Percentiles rank a stretch among this genome's conserved stretches.
These are phyloP conservation scores for Stachybotrys chlorohalonatus DNA, from an alignment of 2,329 filamentous ascomycete genomes.

Conservation along the genomic window DNA sequence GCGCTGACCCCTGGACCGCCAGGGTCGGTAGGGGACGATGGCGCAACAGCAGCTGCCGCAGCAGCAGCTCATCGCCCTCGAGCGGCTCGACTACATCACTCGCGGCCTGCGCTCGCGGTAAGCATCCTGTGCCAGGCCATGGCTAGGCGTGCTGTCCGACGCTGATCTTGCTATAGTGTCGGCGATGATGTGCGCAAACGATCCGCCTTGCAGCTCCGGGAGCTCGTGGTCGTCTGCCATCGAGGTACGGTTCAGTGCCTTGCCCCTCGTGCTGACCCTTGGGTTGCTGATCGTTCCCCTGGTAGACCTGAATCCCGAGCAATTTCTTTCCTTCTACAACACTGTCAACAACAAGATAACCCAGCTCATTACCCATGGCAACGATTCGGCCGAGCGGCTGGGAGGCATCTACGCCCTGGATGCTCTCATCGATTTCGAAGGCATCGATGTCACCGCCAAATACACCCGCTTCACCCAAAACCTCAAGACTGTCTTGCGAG, in stretches of 20 bases:
- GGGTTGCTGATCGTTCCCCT: conserved; percentile 6
- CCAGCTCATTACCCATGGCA: conserved; percentile 69
- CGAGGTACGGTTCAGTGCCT: conserved; percentile 32
- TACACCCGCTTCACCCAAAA: conserved; percentile 91
- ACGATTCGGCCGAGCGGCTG: conserved; percentile 78
- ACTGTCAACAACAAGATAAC: conserved; percentile 49
- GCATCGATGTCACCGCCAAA: conserved; percentile 85
- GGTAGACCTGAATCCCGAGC: conserved; percentile 67
- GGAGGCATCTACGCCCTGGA: conserved; percentile 90
- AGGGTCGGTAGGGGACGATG: conserved; percentile 22
- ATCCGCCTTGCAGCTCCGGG: conserved; percentile 43
- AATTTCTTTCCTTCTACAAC: conserved; percentile 56
- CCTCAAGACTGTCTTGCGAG: conserved; percentile 76
- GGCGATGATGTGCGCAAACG: conserved; percentile 43
- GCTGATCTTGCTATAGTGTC: conserved; percentile 16
- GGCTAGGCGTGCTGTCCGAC: not conserved
- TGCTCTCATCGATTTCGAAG: conserved; percentile 90
- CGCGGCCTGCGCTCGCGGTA: conserved; percentile 49
- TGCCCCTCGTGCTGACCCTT: not conserved
- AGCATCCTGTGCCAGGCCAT: conserved; percentile 4
- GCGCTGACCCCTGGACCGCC: conserved; percentile 8
- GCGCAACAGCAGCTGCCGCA: conserved; percentile 28
- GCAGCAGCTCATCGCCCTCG: conserved; percentile 43
- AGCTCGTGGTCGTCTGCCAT: conserved; percentile 45
- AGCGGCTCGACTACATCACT: conserved; percentile 44